Conservation (phyloP, 805 yeast genomes). For the Cyberlindnera meyerae region DNA sequence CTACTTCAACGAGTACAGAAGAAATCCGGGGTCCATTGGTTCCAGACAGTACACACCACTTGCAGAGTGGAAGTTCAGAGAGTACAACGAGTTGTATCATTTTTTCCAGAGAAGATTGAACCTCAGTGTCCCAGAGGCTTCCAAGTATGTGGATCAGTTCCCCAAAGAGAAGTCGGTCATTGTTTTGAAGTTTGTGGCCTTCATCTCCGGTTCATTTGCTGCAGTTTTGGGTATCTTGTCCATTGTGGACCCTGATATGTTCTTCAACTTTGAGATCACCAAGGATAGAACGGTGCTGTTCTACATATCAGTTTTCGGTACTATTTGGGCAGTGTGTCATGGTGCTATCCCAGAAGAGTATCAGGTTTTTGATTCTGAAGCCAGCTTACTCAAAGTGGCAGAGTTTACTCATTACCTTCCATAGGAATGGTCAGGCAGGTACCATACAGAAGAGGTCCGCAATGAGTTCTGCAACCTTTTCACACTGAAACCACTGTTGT, state of each 20-base stretch:
- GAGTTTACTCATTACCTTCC: conserved; percentile 91
- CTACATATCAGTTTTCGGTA: conserved; percentile 84
- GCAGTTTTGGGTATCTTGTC: conserved; percentile 80
- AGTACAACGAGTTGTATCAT: conserved; percentile 89
- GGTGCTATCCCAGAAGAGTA: conserved; percentile 61
- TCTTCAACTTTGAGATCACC: conserved; percentile 83
- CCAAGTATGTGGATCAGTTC: conserved; percentile 81
- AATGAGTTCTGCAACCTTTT: conserved; percentile 75
- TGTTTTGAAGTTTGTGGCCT: conserved; percentile 55
- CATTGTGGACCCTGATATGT: conserved; percentile 82
- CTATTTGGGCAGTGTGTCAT: conserved; percentile 80
- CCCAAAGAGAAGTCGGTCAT: conserved; percentile 72
- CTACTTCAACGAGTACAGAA: conserved; percentile 87
- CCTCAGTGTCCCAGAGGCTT: conserved; percentile 73
- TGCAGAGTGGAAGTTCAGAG: conserved; percentile 94
- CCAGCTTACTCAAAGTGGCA: conserved; percentile 71
- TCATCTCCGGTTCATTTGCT: conserved; percentile 82
- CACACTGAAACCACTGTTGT: conserved; percentile 64
- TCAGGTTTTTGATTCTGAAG: conserved; percentile 88
- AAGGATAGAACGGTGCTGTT: conserved; percentile 77
- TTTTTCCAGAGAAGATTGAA: conserved; percentile 76
- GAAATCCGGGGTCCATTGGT: conserved; percentile 78
- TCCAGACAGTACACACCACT: conserved; percentile 87
- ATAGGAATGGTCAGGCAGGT: conserved; percentile 73
- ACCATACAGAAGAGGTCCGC: conserved; percentile 82